Base-by-base conservation (phyloP, 1,284 basidiomycete species). In the Hypsizygus ulmarius region DNA sequence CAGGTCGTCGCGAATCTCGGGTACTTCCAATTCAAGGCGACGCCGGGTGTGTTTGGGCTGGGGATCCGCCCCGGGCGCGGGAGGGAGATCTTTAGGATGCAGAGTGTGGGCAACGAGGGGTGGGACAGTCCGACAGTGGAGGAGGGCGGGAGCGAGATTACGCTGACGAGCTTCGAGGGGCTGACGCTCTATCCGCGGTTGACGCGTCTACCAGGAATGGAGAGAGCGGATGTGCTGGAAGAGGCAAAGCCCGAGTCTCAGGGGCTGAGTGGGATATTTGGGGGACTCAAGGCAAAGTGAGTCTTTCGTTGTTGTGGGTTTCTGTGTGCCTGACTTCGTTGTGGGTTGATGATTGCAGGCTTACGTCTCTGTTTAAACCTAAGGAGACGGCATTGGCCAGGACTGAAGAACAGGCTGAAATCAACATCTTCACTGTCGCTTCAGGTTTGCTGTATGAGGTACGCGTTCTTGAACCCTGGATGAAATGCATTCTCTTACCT, bases 371-470 rank as follows among this genome's bases (percentile, higher is more conserved):
- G 9, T 80, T 87, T 60, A 69, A 57, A 39, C 59, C 64, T 1
- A 66, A 70, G 55, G 57, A 59, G 45, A 45, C 50, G 14, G 55
- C 50, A 6, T 56, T 57, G 15, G 61, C 54, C 63, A 1, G 39
- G 53, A 12, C 39, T 46, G 45, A 62, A 58, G 65, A 66, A 29
- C 84, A 86, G 54, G 93, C 93, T 5, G 90, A 95, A 35, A 97
- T 99, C 71, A 99, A 99, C 64, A 96, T 99, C 59, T 99, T 99
- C 70, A 99, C 96, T 0, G 94, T 99, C 18, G 97, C 97, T 10
- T 97, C 93, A 3, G 96, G 97, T 0, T 74, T 97, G 43, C 74
- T 99, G 3, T 99, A 99, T 61, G 96, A 99, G 81, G 93, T 91
- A 49, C 42, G 59, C 43, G 5, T 7, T 29, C 28, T 21, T 29